A percentile compares a stretch with the other conserved stretches of the same genome.
Evolutionary conservation across 148 eudicot species (phyloP).

Genomic region (Silene conica): DNA sequence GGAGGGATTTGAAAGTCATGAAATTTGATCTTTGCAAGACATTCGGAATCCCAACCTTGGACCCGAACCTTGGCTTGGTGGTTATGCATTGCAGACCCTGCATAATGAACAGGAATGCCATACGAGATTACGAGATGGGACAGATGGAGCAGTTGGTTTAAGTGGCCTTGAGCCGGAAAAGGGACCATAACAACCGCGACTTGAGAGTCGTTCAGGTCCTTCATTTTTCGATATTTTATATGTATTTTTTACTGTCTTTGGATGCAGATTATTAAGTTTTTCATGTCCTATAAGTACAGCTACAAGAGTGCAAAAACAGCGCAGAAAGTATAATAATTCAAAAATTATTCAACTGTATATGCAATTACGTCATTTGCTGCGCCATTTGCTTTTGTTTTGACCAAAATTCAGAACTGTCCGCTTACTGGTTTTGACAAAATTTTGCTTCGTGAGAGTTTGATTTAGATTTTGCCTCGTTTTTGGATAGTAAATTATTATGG

Average conservation of each 20-base stretch:
- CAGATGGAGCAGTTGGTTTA: constrained; percentile 61
- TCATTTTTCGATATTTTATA: not conserved
- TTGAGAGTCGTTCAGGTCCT: not conserved
- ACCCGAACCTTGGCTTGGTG: constrained; percentile 38
- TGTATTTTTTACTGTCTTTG: not conserved
- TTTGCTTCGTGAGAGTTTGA: too few species aligned
- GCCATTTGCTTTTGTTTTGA: too few species aligned
- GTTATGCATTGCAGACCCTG: constrained; percentile 29
- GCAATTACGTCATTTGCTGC: too few species aligned
- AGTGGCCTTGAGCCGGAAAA: constrained; percentile 43
- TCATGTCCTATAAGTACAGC: not conserved
- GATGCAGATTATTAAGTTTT: not conserved
- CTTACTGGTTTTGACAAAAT: too few species aligned
- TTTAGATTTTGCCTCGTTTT: too few species aligned
- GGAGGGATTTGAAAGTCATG: constrained; percentile 39
- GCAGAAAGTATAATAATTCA: too few species aligned
- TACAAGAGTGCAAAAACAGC: not conserved
- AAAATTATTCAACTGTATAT: too few species aligned
- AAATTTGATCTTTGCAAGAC: constrained; percentile 27
- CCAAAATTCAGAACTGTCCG: too few species aligned
- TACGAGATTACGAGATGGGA: constrained; percentile 35
- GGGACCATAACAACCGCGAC: not conserved
- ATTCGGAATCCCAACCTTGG: constrained; percentile 2
- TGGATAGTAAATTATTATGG: too few species aligned
- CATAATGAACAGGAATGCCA: constrained; percentile 43